A percentile compares a stretch with the other conserved stretches of the same genome.
Evolutionary conservation across 23 red algal species (phyloP).

Genomic region (Cyanidium caldarium): DNA sequence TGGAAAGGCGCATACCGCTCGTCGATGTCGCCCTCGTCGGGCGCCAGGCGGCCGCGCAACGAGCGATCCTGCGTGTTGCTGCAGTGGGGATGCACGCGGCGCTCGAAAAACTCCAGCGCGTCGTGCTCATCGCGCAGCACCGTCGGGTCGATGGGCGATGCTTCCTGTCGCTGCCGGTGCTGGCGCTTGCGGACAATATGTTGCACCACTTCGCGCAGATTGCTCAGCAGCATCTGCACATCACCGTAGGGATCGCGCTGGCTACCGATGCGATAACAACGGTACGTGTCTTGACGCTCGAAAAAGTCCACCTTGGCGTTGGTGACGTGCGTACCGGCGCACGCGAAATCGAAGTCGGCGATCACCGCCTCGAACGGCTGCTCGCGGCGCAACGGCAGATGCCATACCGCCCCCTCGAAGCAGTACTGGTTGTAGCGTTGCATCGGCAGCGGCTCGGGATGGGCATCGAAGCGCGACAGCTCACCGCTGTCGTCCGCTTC

Average conservation of each 20-base stretch:
- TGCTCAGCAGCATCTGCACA: constrained; percentile 21
- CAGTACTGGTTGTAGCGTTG: not conserved
- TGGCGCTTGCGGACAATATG: not conserved
- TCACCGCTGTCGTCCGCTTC: not conserved
- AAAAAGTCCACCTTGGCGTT: constrained; percentile 26
- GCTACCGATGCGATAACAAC: constrained; percentile 8
- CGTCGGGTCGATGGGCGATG: not conserved
- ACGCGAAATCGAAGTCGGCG: constrained; percentile 23
- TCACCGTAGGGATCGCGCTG: constrained; percentile 2
- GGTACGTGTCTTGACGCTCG: constrained; percentile 1
- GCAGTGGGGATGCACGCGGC: constrained; percentile 16
- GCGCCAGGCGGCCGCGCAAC: constrained; percentile 8
- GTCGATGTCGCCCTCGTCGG: not conserved
- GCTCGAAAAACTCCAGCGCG: constrained; percentile 15
- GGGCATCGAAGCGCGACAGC: not conserved
- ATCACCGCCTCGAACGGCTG: constrained; percentile 5
- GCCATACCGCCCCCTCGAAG: not conserved
- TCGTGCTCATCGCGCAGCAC: not conserved
- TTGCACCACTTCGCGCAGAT: constrained; percentile 15
- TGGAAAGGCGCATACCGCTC: not conserved
- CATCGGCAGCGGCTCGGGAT: not conserved
- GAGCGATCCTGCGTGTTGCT: constrained; percentile 13
- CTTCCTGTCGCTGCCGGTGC: not conserved
- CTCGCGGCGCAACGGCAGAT: not conserved
- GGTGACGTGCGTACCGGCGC: constrained; percentile 6